Percentiles rank a stretch among this genome's conserved stretches.
Evolutionary conservation across 805 yeast genomes (phyloP).

Genomic region (Candida xiaguanensis): DNA sequence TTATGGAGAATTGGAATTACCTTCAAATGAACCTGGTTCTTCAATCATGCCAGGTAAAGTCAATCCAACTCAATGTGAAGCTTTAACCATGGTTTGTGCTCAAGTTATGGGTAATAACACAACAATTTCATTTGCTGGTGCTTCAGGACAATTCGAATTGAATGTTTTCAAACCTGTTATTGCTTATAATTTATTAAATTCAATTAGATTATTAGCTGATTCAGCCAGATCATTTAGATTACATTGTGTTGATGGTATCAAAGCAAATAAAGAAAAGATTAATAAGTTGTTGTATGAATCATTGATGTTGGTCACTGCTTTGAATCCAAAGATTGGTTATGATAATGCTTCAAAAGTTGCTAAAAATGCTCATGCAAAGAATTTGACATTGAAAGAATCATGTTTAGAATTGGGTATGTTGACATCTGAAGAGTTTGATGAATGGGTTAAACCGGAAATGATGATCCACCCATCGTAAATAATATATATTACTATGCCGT

Average conservation of each 20-base stretch:
- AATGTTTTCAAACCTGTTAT: constrained; percentile 39
- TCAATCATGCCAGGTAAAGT: constrained; percentile 42
- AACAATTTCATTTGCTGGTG: constrained; percentile 37
- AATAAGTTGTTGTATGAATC: constrained; percentile 35
- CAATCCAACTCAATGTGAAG: constrained; percentile 40
- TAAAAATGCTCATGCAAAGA: constrained; percentile 39
- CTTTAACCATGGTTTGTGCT: constrained; percentile 38
- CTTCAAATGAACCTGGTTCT: constrained; percentile 40
- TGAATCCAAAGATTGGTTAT: constrained; percentile 39
- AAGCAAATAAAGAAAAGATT: constrained; percentile 34
- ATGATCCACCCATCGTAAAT: constrained; percentile 31
- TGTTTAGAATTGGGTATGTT: constrained; percentile 34
- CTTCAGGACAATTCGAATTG: constrained; percentile 39
- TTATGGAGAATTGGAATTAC: constrained; percentile 36
- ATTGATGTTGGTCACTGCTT: constrained; percentile 39
- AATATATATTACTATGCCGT: constrained; percentile 11
- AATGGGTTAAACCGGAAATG: constrained; percentile 39
- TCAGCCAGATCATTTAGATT: constrained; percentile 31
- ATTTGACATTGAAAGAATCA: constrained; percentile 35
- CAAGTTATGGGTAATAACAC: constrained; percentile 39
- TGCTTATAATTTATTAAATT: constrained; percentile 33
- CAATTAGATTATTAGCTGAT: constrained; percentile 33
- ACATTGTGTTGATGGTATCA: constrained; percentile 37
- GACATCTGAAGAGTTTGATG: constrained; percentile 30
- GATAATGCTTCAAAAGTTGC: constrained; percentile 40